Percentiles rank a stretch among this genome's conserved stretches.
phyloP scores from a whole-genome alignment of 352 stramenopile genomes.

The Phytophthora podocarpi region DNA sequence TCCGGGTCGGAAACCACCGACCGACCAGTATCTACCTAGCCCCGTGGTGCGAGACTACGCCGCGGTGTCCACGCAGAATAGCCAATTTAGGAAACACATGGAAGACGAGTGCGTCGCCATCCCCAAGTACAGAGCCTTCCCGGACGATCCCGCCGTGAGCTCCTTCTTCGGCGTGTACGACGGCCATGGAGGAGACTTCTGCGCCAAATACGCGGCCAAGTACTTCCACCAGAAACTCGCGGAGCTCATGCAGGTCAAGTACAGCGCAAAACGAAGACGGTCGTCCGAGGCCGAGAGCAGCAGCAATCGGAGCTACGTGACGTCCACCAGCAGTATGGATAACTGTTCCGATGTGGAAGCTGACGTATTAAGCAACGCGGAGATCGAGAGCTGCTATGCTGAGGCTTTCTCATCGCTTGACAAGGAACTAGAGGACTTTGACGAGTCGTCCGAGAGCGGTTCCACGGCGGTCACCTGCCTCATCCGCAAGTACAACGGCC shows the following conservation, averaged over 20 bases:
- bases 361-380: slow-evolving; percentile 58
- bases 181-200: slow-evolving; percentile 81
- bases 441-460: slow-evolving; percentile 69
- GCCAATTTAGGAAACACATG: slow-evolving; percentile 80
- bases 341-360: slow-evolving; percentile 36
- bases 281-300: slow-evolving; percentile 37
- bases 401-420: slow-evolving; percentile 70
- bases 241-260: slow-evolving; percentile 46
- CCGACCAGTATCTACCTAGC: slow-evolving; percentile 37
- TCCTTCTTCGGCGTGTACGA: slow-evolving; percentile 88
- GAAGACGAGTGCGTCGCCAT: slow-evolving; percentile 86
- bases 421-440: slow-evolving; percentile 64
- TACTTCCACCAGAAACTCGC: slow-evolving; percentile 69
- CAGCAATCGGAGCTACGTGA: slow-evolving; percentile 52
- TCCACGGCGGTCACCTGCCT: slow-evolving; percentile 82
- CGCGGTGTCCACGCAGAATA: slow-evolving; percentile 82
- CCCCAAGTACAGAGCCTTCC: slow-evolving; percentile 64
- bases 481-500: slow-evolving; percentile 58
- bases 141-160: slow-evolving; percentile 60
- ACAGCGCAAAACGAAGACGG: slow-evolving; percentile 37
- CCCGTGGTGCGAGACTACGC: slow-evolving; percentile 69
- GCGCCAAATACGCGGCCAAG: slow-evolving; percentile 77
- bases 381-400: slow-evolving; percentile 67
- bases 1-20: slow-evolving; percentile 10
- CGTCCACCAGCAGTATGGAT: slow-evolving; percentile 56